Evolutionary conservation across 2,329 filamentous ascomycete species (phyloP).

Genomic region (Lojkania enalia): DNA sequence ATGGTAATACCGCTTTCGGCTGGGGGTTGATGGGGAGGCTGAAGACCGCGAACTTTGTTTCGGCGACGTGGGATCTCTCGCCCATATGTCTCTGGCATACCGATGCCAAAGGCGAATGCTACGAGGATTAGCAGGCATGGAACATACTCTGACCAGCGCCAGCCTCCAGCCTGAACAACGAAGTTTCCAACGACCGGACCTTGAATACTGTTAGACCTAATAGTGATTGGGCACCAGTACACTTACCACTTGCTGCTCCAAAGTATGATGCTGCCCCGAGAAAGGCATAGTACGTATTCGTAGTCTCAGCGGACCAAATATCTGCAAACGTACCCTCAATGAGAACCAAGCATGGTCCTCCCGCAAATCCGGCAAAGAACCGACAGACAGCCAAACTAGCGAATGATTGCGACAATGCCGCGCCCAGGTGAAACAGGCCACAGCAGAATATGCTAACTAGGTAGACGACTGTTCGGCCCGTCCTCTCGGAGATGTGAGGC

Average conservation of each 20-base stretch:
- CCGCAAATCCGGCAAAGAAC: slow-evolving; percentile 24
- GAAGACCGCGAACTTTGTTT: slow-evolving; percentile 11
- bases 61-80: slow-evolving; percentile 31
- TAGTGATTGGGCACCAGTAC: neutral
- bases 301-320: slow-evolving; percentile 35
- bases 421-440: slow-evolving; percentile 57
- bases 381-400: slow-evolving; percentile 56
- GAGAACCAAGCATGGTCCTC: slow-evolving; percentile 31
- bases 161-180: slow-evolving; percentile 41
- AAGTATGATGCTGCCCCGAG: slow-evolving; percentile 34
- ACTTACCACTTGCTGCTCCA: slow-evolving; percentile 29
- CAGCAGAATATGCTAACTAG: slow-evolving; percentile 49
- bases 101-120: slow-evolving; percentile 41
- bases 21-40: slow-evolving; percentile 13
- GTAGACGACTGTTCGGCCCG: slow-evolving; percentile 58
- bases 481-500: slow-evolving; percentile 59
- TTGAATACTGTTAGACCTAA: neutral
- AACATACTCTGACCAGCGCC: slow-evolving; percentile 45
- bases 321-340: slow-evolving; percentile 41
- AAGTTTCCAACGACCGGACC: slow-evolving; percentile 47
- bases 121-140: slow-evolving; percentile 44
- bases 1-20: slow-evolving; percentile 28
- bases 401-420: slow-evolving; percentile 54
- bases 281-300: slow-evolving; percentile 41
- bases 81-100: slow-evolving; percentile 57